Evolutionary conservation across 1,139 yeast genomes (phyloP).

Genomic region (Scheffersomyces segobiensis): DNA sequence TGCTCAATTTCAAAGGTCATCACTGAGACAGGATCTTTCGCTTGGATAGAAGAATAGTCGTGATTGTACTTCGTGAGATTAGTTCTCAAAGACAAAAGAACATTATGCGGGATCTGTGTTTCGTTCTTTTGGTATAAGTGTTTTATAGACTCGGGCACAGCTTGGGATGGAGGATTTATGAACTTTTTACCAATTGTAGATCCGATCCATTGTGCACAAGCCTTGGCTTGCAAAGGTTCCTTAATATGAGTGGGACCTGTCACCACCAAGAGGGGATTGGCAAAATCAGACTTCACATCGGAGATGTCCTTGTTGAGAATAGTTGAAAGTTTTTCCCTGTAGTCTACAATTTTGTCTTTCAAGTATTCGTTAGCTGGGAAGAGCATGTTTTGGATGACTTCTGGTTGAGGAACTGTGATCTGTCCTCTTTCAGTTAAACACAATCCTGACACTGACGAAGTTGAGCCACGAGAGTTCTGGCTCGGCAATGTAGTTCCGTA

Average conservation of each 20-base stretch:
- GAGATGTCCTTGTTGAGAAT: conserved; percentile 11
- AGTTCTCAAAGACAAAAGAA: conserved; percentile 28
- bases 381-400: conserved; percentile 42
- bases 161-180: conserved; percentile 6
- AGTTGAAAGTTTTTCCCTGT: conserved; percentile 16
- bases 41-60: conserved; percentile 7
- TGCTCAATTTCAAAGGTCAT: conserved; percentile 36
- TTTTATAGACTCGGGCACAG: conserved; percentile 13
- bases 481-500: conserved; percentile 19
- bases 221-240: conserved; percentile 30
- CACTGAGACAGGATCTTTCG: conserved; percentile 12
- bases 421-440: conserved; percentile 29
- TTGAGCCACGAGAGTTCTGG: conserved; percentile 4
- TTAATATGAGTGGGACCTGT: conserved; percentile 39
- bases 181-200: conserved; percentile 17
- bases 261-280: conserved; percentile 33
- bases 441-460: conserved; percentile 19
- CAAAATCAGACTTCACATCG: neutral
- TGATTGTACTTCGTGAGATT: conserved; percentile 28
- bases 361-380: conserved; percentile 32
- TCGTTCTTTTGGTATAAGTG: conserved; percentile 11
- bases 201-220: conserved; percentile 46
- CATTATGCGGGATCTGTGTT: conserved; percentile 6
- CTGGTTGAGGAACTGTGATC: conserved; percentile 45
- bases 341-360: conserved; percentile 25